Evolutionary conservation across 73 alveolate genomes (phyloP).

Genomic region (Paramecium caudatum): DNA sequence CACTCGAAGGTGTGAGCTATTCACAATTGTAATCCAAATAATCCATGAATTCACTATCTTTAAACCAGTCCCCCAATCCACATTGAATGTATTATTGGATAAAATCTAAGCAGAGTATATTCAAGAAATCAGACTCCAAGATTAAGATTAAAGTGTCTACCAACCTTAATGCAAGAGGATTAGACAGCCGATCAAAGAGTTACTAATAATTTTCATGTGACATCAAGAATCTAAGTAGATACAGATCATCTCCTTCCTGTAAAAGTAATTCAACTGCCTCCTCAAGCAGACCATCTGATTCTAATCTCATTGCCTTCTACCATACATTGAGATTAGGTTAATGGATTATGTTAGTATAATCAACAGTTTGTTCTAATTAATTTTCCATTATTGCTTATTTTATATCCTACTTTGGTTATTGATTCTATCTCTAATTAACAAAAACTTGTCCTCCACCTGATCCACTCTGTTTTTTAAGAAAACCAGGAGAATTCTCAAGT

Average conservation of each 20-base stretch:
- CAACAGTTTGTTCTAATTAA: slow-evolving; percentile 46
- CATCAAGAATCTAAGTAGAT: slow-evolving; percentile 49
- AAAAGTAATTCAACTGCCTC: slow-evolving; percentile 52
- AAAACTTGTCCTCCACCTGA: slow-evolving; percentile 56
- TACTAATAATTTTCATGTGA: not conserved
- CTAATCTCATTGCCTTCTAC: slow-evolving; percentile 37
- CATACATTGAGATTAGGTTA: slow-evolving; percentile 19
- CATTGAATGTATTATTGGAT: not conserved
- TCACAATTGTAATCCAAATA: not conserved
- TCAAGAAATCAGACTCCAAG: slow-evolving; percentile 58
- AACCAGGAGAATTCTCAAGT: slow-evolving; percentile 1
- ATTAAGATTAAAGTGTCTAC: slow-evolving; percentile 26
- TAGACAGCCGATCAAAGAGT: not conserved
- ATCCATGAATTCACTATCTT: slow-evolving; percentile 34
- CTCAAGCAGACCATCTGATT: not conserved
- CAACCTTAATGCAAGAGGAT: not conserved
- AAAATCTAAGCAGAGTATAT: slow-evolving; percentile 45
- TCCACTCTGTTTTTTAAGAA: slow-evolving; percentile 54
- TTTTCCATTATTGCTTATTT: not conserved
- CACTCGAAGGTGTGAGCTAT: not conserved
- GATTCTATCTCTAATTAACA: not conserved
- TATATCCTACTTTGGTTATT: slow-evolving; percentile 51
- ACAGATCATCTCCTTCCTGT: slow-evolving; percentile 58
- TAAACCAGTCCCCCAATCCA: slow-evolving; percentile 58
- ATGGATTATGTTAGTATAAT: slow-evolving; percentile 14